phyloP scores from a whole-genome alignment of 2,329 filamentous ascomycete genomes.

The Botrytis deweyae region DNA sequence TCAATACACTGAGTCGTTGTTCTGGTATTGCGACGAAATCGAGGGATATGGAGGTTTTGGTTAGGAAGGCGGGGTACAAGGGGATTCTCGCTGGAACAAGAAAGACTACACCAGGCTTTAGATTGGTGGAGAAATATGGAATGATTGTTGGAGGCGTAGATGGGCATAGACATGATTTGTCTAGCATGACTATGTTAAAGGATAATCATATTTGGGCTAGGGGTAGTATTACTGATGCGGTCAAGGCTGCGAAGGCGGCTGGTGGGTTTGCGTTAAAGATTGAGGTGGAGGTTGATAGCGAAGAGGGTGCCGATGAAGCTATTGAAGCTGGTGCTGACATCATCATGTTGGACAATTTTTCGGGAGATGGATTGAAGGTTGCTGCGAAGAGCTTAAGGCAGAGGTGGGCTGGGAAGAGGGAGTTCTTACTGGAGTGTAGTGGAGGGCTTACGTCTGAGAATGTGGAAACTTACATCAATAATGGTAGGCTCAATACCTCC shows the following conservation, averaged over 20 bases:
- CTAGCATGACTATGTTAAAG: slow-evolving; percentile 97
- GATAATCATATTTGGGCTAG: slow-evolving; percentile 97
- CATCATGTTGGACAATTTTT: slow-evolving; percentile 97
- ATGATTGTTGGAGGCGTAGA: slow-evolving; percentile 95
- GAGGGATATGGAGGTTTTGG: slow-evolving; percentile 52
- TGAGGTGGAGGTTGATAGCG: slow-evolving; percentile 90
- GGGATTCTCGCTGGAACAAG: slow-evolving; percentile 90
- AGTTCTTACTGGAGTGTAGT: slow-evolving; percentile 87
- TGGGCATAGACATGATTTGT: slow-evolving; percentile 85
- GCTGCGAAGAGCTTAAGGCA: slow-evolving; percentile 76
- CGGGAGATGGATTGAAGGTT: slow-evolving; percentile 69
- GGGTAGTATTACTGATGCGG: slow-evolving; percentile 81
- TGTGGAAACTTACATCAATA: slow-evolving; percentile 75
- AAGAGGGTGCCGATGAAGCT: slow-evolving; percentile 87
- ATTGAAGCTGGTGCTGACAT: slow-evolving; percentile 90
- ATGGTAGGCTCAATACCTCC: slow-evolving; percentile 51
- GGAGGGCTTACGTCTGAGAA: slow-evolving; percentile 86
- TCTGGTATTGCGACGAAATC: slow-evolving; percentile 82
- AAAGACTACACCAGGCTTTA: slow-evolving; percentile 95
- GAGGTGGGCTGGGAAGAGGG: slow-evolving; percentile 70
- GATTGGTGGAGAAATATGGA: slow-evolving; percentile 95
- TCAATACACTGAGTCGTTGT: slow-evolving; percentile 88
- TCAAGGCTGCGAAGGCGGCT: slow-evolving; percentile 76
- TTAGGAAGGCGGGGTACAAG: slow-evolving; percentile 68
- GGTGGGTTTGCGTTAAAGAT: slow-evolving; percentile 92